Base-by-base conservation (phyloP, 345 rosid species). In the Camelina sativa region DNA sequence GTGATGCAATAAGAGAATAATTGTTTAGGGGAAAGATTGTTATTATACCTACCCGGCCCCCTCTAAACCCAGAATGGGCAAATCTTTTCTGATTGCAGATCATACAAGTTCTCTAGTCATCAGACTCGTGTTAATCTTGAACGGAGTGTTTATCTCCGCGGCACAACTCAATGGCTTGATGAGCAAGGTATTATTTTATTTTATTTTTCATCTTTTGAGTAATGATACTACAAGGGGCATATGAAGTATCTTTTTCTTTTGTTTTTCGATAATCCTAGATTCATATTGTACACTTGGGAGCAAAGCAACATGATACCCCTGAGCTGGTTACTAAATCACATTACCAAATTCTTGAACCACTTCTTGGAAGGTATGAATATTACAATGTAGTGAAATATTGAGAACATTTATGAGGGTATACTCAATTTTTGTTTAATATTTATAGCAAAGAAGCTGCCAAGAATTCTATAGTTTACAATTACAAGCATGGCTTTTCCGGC, bases 221-320 rank as follows among this genome's bases (percentile, higher is more conserved):
- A 17, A 28, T 43, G 34, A 47, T 25, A 2, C 5, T 48, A 54
- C 12, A 61, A 61, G 4, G 17, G 23, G 20, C 32, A 22, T 43
- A 16, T 59, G 38, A 55, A 53, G 9, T 7, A 19, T 35, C 2
- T 13, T 22, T 53, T 25, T 4, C 9, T 34, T 53, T 17, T 2
- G 19, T 43, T 32, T 53, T 22, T 1, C 2, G 8, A 8, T 32
- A 55, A 43, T 52, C 16, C 2, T 11, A 88, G 93, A 83, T 88
- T 70, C 87, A 88, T 71, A 83, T 88, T 8, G 82, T 86, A 44
- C 89, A 88, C 57, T 63, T 86, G 73, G 93, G 96, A 40, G 87
- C 80, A 76, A 86, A 56, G 80, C 79, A 69, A 74, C 85, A 75
- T 47, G 79, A 79, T n/a, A 66, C 82, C 71, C 85, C 84, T 5